Base-by-base conservation (phyloP, 345 rosid genomes). In the Corchorus capsularis region DNA sequence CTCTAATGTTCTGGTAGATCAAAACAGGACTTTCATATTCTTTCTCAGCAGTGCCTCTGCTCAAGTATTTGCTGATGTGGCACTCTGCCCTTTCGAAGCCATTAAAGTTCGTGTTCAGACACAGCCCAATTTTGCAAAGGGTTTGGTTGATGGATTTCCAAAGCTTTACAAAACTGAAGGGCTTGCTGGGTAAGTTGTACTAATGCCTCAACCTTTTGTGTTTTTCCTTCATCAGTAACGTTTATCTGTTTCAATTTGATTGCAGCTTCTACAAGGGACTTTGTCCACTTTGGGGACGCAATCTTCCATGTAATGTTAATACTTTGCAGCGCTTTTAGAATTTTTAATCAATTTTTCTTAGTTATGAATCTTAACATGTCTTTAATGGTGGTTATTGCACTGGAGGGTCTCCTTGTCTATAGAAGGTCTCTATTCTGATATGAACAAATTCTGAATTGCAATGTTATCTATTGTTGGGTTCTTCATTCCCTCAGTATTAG, bases 71-170 rank as follows among this genome's bases (percentile, higher is more conserved):
- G 90, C 96, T 47, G 89, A 91, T 62, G 77, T 89, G 60, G 89
- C 93, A 62, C 86, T 91, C 70, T 84, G 89, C 71, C 93, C 91
- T n/a, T 91, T 91, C 62, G 95, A 91, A 79, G 89, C 91, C 3
- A 74, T 86, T 69, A 91, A 89, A 81, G 88, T 91, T 57, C 89
- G 84, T 35, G 91, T 91, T 76, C 93, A 91, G 74, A 79, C 93
- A 0, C 96, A 89, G 74, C 87, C 86, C 43, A 39, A 27, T 52
- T 91, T 82, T 68, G 93, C 93, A 0, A 91, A 83, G 81, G 93
- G 96, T 63, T 78, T 91, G 75, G 63, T 27, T 49, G 92, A 89
- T 63, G 93, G 95, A 41, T 81, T 91, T 54, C 91, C 93, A 0
- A 91, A 85, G 75, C 71, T 88, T 45, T 83, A 87, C 49, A 79